Percentiles rank a stretch among this genome's conserved stretches.
phyloP scores from a whole-genome alignment of 768 basidiomycete genomes.

The Favolaschia claudopus region DNA sequence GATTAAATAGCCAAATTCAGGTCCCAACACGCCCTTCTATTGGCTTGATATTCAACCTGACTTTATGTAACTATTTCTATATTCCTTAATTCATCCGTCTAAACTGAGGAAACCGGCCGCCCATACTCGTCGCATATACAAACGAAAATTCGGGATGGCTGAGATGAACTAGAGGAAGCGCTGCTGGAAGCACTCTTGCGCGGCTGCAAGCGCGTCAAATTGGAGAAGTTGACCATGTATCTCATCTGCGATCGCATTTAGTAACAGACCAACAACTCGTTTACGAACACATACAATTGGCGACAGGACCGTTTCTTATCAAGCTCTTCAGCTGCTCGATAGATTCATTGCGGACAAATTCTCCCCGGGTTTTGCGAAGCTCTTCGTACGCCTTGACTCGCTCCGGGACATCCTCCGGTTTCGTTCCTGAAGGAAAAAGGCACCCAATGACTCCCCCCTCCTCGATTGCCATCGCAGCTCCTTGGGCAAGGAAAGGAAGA shows the following conservation, averaged over 20 bases:
- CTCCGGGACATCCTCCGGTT: constrained; percentile 1
- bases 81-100: no score
- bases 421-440: constrained; percentile 15
- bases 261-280: not conserved
- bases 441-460: constrained; percentile 16
- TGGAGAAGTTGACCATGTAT: not conserved
- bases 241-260: not conserved
- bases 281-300: not conserved
- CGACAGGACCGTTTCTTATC: not conserved
- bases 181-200: constrained; percentile 1
- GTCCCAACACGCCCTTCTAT: no score
- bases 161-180: constrained; percentile 13
- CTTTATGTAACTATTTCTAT: no score
- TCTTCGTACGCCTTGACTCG: constrained; percentile 9
- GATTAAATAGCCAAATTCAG: no score
- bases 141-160: no score
- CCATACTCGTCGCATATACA: no score
- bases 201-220: constrained; percentile 10
- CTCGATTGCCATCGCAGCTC: constrained; percentile 37
- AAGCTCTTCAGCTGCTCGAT: not conserved
- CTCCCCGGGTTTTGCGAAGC: constrained; percentile 16
- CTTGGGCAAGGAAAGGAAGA: constrained; percentile 31
- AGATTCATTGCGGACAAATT: constrained; percentile 6
- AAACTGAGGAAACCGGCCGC: no score
- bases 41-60: no score